These are phyloP conservation scores for Brassica cretica DNA, from an alignment of 345 rosid species.

Conservation along the genomic window DNA sequence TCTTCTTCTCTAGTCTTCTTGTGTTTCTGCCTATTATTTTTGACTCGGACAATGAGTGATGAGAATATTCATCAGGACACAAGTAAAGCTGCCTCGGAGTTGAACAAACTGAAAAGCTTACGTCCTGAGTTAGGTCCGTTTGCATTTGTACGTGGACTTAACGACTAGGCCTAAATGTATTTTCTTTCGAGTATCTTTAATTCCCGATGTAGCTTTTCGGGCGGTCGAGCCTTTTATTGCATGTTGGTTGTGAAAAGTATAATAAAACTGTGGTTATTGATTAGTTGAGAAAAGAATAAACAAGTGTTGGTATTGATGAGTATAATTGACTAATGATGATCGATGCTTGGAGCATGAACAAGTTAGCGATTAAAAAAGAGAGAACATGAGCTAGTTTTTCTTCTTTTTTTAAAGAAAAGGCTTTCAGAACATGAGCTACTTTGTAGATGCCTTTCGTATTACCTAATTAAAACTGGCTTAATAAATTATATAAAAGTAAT, in stretches of 20 bases:
- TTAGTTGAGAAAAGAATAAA: background rate
- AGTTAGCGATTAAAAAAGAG: no score
- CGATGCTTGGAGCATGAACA: background rate
- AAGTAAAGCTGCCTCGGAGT: background rate
- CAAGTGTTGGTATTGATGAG: no score
- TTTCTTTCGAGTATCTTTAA: background rate
- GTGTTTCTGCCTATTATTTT: background rate
- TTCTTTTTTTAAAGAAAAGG: no score
- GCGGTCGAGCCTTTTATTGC: background rate
- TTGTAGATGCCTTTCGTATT: background rate
- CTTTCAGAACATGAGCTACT: background rate
- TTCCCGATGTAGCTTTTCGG: background rate
- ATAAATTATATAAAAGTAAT: background rate
- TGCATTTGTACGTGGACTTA: background rate
- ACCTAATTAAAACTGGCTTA: background rate
- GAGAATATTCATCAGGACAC: background rate
- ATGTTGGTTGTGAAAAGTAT: background rate
- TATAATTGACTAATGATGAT: background rate
- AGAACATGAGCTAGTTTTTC: background rate
- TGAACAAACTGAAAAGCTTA: background rate
- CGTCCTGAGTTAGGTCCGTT: background rate
- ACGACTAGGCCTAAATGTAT: background rate
- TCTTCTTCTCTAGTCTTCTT: background rate
- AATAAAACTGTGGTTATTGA: background rate
- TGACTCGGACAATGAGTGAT: background rate